A percentile compares a stretch with the other conserved stretches of the same genome.
phyloP scores from a whole-genome alignment of 73 alveolate species.

The Paramecium pentaurelia region DNA sequence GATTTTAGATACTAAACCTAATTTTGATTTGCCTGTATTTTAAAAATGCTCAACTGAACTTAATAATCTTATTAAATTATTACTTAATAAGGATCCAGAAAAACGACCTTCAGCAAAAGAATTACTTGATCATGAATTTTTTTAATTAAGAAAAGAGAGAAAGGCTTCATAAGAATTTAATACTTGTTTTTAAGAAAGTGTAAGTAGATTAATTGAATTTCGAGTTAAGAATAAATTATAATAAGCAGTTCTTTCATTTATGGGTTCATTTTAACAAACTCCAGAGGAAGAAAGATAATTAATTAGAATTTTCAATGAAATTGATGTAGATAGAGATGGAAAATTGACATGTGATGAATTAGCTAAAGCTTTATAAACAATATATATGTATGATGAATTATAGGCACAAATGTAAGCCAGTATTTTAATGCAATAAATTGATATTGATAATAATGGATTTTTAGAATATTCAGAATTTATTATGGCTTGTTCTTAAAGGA shows the following conservation, averaged over 20 bases:
- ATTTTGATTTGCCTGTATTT: neutral
- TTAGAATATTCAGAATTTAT: slow-evolving; percentile 23
- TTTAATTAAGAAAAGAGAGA: neutral
- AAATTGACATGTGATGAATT: slow-evolving; percentile 10
- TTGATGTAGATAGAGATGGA: slow-evolving; percentile 4
- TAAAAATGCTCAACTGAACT: neutral
- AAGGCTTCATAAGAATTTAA: neutral
- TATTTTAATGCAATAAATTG: neutral
- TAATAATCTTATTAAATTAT: neutral
- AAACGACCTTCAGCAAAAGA: neutral
- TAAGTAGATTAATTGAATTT: neutral
- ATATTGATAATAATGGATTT: neutral
- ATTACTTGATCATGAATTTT: neutral
- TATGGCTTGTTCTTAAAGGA: slow-evolving; percentile 18
- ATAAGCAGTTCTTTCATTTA: neutral
- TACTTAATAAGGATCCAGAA: neutral
- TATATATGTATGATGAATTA: neutral
- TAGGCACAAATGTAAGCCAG: neutral
- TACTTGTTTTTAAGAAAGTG: neutral
- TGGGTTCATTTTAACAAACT: neutral
- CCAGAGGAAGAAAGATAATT: neutral
- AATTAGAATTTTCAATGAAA: slow-evolving; percentile 3
- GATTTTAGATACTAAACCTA: neutral
- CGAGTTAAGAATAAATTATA: neutral
- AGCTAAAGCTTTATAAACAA: neutral